Base-by-base conservation (phyloP, 805 yeast genomes). In the Cyberlindnera mrakii region DNA sequence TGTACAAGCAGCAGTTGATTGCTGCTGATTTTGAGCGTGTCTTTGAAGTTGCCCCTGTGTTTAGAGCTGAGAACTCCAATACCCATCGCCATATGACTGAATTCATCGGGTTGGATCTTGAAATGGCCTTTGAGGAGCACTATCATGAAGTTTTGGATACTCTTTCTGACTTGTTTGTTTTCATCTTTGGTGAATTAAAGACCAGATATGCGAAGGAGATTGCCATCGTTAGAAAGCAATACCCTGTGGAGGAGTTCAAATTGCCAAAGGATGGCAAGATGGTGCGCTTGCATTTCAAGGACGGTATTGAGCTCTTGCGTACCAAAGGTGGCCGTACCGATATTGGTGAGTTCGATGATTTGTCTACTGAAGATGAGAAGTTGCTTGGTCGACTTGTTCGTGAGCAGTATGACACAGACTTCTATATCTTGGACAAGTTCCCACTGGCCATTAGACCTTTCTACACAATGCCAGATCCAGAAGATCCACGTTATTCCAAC, bases 11-110 rank as follows among this genome's bases (percentile, higher is more conserved):
- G 72, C 96, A 91, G 76, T 79, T 91, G 65, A 93, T 93, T 68
- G 96, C 97, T 37, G 95, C 96, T 47, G 99, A 93, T 71, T 93
- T 91, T 58, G 99, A 93, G 73, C 80, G 79, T 59, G 99, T 93
- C 39, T 93, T 80, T 63, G 99, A 93, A 72, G 77, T 93, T 59
- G 98, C 93, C 2, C 98, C 99, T 31, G 98, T 93, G 35, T 93
- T 93, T 78, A 81, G 99, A 70, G 99, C 99, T 45, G 99, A 93
- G 68, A 91, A 93, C 75, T 91, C 98, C 49, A 90, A 93, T 74
- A 91, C 99, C 17, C 98, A 93, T 68, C 90, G 99, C 72, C 99
- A 93, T 69, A 83, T 93, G 96, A 93, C 99, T 44, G 99, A 93
- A 70, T 93, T 93, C 66, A 85, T 85, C 49, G 99, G 99, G 46